phyloP scores from a whole-genome alignment of 164 flowering plant species.

The Piper longum region DNA sequence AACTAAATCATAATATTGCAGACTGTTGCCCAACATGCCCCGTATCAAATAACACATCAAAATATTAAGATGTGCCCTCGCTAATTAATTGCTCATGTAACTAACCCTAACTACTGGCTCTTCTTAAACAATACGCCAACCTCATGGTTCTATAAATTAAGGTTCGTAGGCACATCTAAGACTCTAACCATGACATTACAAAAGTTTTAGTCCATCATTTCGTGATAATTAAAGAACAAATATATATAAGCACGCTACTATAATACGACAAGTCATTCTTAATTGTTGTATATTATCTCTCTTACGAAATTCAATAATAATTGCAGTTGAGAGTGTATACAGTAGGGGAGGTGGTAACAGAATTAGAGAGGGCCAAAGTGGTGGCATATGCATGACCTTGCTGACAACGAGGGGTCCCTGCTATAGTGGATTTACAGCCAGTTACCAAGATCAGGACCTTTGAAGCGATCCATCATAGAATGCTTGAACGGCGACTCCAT shows the following conservation, averaged over 20 bases:
- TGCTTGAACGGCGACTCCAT: constrained; percentile 40
- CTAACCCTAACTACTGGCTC: too few species aligned
- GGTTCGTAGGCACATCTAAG: too few species aligned
- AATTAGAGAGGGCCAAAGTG: constrained; percentile 62
- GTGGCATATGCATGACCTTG: constrained; percentile 91
- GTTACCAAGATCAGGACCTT: constrained; percentile 41
- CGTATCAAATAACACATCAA: too few species aligned
- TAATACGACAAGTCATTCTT: background rate
- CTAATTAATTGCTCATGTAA: too few species aligned
- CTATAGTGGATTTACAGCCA: constrained; percentile 95
- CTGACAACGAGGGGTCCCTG: constrained; percentile 73
- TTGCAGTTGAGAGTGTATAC: constrained; percentile 73
- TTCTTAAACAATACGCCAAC: too few species aligned
- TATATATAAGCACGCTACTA: background rate
- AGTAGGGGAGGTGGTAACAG: constrained; percentile 55
- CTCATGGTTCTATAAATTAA: too few species aligned
- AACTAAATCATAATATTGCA: too few species aligned
- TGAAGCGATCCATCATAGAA: constrained; percentile 60
- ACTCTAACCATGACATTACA: too few species aligned
- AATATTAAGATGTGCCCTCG: too few species aligned
- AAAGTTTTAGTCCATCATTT: too few species aligned
- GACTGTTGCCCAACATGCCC: too few species aligned
- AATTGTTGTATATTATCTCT: background rate
- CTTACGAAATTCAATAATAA: background rate
- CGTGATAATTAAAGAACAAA: too few species aligned